A percentile compares a stretch with the other conserved stretches of the same genome.
These are phyloP conservation scores for Emergomyces orientalis DNA, from an alignment of 2,329 filamentous ascomycete genomes.

Conservation along the genomic window DNA sequence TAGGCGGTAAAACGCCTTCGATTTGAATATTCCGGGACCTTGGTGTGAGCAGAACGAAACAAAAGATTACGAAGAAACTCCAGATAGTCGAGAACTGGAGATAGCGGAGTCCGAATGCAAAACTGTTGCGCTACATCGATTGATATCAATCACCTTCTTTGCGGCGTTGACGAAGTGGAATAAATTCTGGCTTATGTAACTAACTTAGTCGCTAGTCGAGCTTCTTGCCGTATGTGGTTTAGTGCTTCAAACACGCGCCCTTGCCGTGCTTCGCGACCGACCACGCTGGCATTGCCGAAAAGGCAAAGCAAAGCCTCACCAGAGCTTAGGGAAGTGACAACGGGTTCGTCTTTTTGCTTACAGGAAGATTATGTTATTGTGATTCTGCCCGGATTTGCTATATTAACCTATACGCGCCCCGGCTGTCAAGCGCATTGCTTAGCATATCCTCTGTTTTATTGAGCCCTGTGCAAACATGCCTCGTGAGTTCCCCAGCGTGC, in stretches of 20 bases:
- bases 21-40: background rate
- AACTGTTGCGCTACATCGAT: background rate
- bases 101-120: background rate
- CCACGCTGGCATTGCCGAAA: background rate
- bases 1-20: conserved; percentile 9
- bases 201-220: conserved; percentile 29
- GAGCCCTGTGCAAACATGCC: conserved; percentile 26
- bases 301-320: background rate
- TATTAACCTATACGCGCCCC: background rate
- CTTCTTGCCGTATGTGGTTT: conserved; percentile 30
- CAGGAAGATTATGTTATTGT: background rate
- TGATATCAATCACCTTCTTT: background rate
- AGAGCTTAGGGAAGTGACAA: too few species aligned
- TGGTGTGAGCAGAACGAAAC: background rate
- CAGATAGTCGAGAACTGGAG: background rate
- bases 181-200: conserved; percentile 27
- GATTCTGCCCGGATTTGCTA: background rate
- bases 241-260: conserved; percentile 17
- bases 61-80: background rate
- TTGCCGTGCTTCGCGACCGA: conserved; percentile 23
- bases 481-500: conserved; percentile 26
- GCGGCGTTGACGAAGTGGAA: background rate
- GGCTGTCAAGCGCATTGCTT: conserved; percentile 11
- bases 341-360: background rate
- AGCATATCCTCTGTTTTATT: conserved; percentile 12